Evolutionary conservation across 768 basidiomycete species (phyloP), one percentile per base, ranked within the genome.

Genomic region (Boletus sp.): DNA sequence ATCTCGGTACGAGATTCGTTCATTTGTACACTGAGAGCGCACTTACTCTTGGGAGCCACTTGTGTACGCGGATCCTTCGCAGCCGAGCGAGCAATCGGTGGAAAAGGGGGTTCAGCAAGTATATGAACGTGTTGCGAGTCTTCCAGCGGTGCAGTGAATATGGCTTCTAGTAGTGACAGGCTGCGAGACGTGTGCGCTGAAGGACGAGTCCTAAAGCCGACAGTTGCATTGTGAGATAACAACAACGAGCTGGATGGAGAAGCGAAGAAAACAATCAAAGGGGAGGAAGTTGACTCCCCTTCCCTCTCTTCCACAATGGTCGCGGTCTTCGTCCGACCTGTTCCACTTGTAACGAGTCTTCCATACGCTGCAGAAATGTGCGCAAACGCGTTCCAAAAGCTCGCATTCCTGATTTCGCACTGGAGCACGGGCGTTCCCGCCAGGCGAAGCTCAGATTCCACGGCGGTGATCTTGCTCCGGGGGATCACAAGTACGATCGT

Each of bases 401-500:
- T 51, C 32, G 42, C 1, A 12, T 55, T 64, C 41, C 57, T 48
- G 47, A 71, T 50, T 24, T 71, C 63, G 54, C 69, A 72, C 30
- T 50, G 64, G 8, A 71, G 58, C 15, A 67, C 10, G 15, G 69
- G 69, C 4, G 64, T 72, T 12, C 60, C 64, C 2, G 42, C 55
- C 7, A 17, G 52, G 11, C 67, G 60, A 42, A 77, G 62, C 0
- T 62, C 55, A 8, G 58, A 18, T 51, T 67, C 67, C 47, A 74
- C 51, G 28, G 55, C 39, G 15, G 29, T 48, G 9, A 73, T 58
- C 47, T 57, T 66, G 50, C 52, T 56, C 15, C 71, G 64, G 9
- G 76, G 76, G 17, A 77, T 57, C 12, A 64, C 62, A 15, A 77
- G 64, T 24, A 69, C 60, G 40, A 78, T 49, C 5, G 71, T 70